These are phyloP conservation scores for Diaporthe humulicola DNA, from an alignment of 2,329 filamentous ascomycete species.

Conservation along the genomic window DNA sequence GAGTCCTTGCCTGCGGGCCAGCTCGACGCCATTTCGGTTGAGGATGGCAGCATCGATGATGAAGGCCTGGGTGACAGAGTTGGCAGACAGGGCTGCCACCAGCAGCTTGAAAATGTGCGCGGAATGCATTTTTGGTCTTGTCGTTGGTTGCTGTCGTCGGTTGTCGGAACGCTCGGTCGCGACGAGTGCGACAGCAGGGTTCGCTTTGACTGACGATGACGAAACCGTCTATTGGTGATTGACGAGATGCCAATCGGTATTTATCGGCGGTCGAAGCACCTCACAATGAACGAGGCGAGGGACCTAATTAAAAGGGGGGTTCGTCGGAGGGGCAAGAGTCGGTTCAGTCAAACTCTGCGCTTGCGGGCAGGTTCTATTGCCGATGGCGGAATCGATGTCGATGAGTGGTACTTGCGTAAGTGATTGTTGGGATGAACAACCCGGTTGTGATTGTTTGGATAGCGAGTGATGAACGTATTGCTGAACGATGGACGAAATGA, in stretches of 20 bases:
- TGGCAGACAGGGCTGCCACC: slow-evolving; percentile 62
- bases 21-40: slow-evolving; percentile 43
- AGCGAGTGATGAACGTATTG: slow-evolving; percentile 19
- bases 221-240: neutral
- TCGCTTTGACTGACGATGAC: slow-evolving; percentile 2
- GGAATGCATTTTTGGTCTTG: slow-evolving; percentile 59
- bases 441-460: slow-evolving; percentile 23
- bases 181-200: slow-evolving; percentile 4
- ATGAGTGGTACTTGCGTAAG: slow-evolving; percentile 14
- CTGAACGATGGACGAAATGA: slow-evolving; percentile 34
- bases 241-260: neutral
- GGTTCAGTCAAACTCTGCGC: slow-evolving; percentile 28
- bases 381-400: neutral
- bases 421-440: slow-evolving; percentile 18
- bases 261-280: slow-evolving; percentile 5
- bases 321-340: neutral
- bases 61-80: slow-evolving; percentile 60
- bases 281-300: slow-evolving; percentile 1
- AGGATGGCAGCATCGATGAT: slow-evolving; percentile 48
- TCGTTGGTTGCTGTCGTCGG: slow-evolving; percentile 27
- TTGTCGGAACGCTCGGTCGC: slow-evolving; percentile 18
- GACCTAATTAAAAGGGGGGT: slow-evolving; percentile 25
- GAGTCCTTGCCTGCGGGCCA: slow-evolving; percentile 44
- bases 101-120: slow-evolving; percentile 60
- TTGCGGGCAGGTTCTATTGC: neutral